A percentile compares a stretch with the other conserved stretches of the same genome.
phyloP scores from a whole-genome alignment of 2,329 filamentous ascomycete species.

The Clathrospora elynae region DNA sequence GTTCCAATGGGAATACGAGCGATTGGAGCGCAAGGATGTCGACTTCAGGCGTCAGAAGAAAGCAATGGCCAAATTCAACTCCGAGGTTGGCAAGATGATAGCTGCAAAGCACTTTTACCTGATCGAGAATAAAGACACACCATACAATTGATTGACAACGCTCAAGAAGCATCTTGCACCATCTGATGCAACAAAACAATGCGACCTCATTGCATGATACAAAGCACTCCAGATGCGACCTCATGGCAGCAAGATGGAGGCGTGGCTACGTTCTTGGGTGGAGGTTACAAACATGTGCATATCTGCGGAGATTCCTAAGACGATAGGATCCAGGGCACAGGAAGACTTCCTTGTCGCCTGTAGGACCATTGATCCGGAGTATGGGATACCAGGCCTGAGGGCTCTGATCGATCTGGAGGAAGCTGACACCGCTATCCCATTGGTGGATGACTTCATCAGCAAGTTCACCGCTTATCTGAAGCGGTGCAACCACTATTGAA shows the following conservation, averaged over 20 bases:
- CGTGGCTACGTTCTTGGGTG: too few relatives aligned
- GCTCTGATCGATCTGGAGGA: not conserved
- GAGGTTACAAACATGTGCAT: too few relatives aligned
- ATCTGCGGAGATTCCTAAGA: too few relatives aligned
- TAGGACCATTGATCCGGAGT: too few relatives aligned
- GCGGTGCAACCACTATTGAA: not conserved
- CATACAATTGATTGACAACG: not conserved
- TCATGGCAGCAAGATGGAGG: too few relatives aligned
- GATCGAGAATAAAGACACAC: conserved; percentile 3
- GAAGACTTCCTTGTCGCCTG: too few relatives aligned
- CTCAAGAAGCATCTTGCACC: not conserved
- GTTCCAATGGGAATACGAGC: conserved; percentile 3
- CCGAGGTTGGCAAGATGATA: conserved; percentile 8
- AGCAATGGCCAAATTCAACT: not conserved
- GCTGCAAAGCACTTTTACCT: conserved; percentile 4
- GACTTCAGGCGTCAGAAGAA: conserved; percentile 2
- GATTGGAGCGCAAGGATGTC: not conserved
- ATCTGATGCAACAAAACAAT: not conserved
- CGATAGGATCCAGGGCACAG: too few relatives aligned
- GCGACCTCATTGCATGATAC: not conserved
- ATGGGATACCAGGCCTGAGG: not conserved
- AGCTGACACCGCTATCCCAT: not conserved
- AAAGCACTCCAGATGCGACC: not conserved
- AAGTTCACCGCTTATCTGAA: not conserved
- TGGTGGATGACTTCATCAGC: not conserved